These are phyloP conservation scores for Fusarium keratoplasticum DNA, from an alignment of 2,329 filamentous ascomycete genomes.

Conservation along the genomic window DNA sequence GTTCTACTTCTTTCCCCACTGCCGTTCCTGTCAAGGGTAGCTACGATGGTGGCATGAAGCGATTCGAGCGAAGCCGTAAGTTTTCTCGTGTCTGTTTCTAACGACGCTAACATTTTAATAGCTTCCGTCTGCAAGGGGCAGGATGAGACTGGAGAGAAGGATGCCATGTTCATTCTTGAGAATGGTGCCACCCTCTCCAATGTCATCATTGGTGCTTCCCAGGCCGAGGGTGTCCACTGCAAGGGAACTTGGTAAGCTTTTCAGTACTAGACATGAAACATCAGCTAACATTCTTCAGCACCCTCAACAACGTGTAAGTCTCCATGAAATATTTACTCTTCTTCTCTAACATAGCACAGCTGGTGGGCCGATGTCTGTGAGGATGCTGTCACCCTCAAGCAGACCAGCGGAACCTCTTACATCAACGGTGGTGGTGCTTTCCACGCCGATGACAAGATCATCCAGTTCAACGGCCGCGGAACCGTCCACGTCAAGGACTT, in stretches of 20 bases:
- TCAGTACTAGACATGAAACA: no score
- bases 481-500: slow-evolving; percentile 53
- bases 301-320: slow-evolving; percentile 48
- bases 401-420: slow-evolving; percentile 53
- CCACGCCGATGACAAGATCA: slow-evolving; percentile 40
- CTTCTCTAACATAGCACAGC: not conserved
- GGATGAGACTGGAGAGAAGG: slow-evolving; percentile 40
- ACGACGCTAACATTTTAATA: not conserved
- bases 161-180: slow-evolving; percentile 64
- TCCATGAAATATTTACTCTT: not conserved
- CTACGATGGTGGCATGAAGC: slow-evolving; percentile 38
- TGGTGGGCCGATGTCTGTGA: slow-evolving; percentile 56
- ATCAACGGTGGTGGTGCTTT: slow-evolving; percentile 49
- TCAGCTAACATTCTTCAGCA: slow-evolving; percentile 11
- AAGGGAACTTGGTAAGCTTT: slow-evolving; percentile 52
- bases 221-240: slow-evolving; percentile 65
- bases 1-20: slow-evolving; percentile 30
- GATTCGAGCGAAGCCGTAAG: slow-evolving; percentile 34
- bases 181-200: slow-evolving; percentile 63
- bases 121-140: slow-evolving; percentile 43
- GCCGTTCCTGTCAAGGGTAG: slow-evolving; percentile 36
- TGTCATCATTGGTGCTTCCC: slow-evolving; percentile 64
- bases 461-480: slow-evolving; percentile 58
- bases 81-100: rapidly evolving
- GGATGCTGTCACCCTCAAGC: slow-evolving; percentile 51